Conservation (phyloP, 129 eudicot genomes). For the Gnaphalium uliginosum region DNA sequence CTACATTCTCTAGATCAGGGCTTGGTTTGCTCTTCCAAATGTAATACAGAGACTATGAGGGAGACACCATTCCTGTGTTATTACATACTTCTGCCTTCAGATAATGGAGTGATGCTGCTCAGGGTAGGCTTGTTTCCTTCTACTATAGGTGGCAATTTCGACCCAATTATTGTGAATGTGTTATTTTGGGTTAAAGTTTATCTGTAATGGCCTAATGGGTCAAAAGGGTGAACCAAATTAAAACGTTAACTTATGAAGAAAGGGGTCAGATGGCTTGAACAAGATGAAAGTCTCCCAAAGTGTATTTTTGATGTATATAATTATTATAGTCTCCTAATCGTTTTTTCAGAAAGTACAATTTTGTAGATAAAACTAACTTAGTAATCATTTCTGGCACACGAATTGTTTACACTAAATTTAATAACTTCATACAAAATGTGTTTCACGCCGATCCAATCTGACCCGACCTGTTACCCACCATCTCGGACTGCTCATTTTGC, state of each 20-base stretch:
- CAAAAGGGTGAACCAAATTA: neutral
- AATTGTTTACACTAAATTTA: too few relatives aligned
- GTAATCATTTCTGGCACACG: neutral
- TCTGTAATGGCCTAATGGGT: neutral
- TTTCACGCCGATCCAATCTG: neutral
- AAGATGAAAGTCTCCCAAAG: neutral
- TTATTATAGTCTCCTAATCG: neutral
- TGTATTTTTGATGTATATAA: too few relatives aligned
- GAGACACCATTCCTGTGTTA: constrained; percentile 74
- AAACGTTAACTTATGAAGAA: neutral
- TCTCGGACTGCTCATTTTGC: neutral
- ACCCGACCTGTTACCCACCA: neutral
- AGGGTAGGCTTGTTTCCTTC: constrained; percentile 50
- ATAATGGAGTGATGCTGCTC: constrained; percentile 76
- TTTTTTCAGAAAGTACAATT: too few relatives aligned
- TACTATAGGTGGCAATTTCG: neutral
- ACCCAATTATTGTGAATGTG: neutral
- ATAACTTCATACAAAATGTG: neutral
- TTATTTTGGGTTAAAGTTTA: neutral
- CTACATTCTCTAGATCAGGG: constrained; percentile 82
- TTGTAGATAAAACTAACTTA: too few relatives aligned
- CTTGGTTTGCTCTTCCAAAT: constrained; percentile 75
- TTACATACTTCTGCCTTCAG: constrained; percentile 82
- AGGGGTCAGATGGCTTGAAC: neutral
- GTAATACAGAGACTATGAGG: constrained; percentile 69